These are phyloP conservation scores for Botrytis sinoallii DNA, from an alignment of 2,329 filamentous ascomycete genomes.

Conservation along the genomic window DNA sequence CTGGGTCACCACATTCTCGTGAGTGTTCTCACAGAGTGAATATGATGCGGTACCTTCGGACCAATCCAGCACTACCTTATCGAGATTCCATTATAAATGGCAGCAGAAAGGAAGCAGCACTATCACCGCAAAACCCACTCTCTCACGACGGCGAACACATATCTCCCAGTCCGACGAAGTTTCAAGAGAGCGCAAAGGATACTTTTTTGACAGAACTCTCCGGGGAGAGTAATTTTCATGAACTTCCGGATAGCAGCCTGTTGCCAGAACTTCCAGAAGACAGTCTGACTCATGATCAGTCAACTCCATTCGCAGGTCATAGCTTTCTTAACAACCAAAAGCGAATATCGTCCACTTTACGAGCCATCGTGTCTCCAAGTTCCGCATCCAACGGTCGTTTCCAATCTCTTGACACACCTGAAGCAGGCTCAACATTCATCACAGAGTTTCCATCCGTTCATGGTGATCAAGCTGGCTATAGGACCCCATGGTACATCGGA, in stretches of 20 bases:
- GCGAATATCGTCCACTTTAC: not conserved
- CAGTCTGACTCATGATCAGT: not conserved
- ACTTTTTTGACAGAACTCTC: not conserved
- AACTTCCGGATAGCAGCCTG: not conserved
- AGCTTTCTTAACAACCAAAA: not conserved
- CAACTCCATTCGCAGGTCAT: not conserved
- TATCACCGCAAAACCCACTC: not conserved
- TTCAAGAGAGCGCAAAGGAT: no score
- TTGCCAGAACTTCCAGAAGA: not conserved
- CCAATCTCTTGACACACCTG: not conserved
- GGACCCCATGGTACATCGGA: not conserved
- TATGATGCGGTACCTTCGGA: no score
- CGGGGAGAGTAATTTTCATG: not conserved
- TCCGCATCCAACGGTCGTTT: not conserved
- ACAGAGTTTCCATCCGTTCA: not conserved
- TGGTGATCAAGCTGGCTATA: not conserved
- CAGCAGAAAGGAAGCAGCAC: not conserved
- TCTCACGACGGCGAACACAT: not conserved
- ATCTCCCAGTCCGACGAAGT: not conserved
- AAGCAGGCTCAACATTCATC: not conserved
- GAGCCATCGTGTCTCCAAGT: not conserved
- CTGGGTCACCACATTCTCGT: no score
- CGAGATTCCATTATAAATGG: not conserved
- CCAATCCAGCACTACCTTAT: not conserved
- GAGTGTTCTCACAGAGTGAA: no score